Conservation (phyloP, 257 asterid species). For the Forsythia suspensa region DNA sequence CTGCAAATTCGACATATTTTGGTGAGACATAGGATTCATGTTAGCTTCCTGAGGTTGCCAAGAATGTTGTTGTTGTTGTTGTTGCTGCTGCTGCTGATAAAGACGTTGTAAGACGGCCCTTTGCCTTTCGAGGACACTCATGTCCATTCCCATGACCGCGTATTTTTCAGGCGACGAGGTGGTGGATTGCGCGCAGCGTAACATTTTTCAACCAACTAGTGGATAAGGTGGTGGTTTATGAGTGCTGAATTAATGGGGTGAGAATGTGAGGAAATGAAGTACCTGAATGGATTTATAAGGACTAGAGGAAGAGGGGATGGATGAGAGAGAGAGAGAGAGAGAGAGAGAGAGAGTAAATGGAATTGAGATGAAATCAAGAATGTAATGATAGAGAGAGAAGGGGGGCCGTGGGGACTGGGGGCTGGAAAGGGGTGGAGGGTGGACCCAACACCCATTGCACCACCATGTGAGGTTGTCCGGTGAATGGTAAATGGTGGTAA, state of each 20-base stretch:
- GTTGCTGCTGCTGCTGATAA: conserved; percentile 21
- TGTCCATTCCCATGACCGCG: conserved; percentile 28
- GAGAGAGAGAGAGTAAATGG: conserved; percentile 26
- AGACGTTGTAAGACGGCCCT: conserved; percentile 39
- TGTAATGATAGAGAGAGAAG: conserved; percentile 10
- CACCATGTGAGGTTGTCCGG: conserved; percentile 67
- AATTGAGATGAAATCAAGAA: conserved; percentile 18
- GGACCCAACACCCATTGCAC: conserved; percentile 49
- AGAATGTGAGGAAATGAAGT: conserved; percentile 23
- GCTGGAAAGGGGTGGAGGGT: conserved; percentile 40
- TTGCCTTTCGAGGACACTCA: conserved; percentile 57
- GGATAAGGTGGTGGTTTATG: conserved; percentile 6
- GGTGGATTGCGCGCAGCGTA: conserved; percentile 21
- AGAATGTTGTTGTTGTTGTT: neutral
- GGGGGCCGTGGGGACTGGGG: conserved; percentile 26
- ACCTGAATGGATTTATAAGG: conserved; percentile 16
- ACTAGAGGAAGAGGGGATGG: conserved; percentile 1
- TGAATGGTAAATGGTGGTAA: neutral
- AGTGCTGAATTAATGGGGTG: neutral
- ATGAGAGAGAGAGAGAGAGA: too few relatives aligned
- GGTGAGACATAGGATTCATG: conserved; percentile 7
- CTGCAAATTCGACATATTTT: neutral
- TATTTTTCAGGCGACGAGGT: conserved; percentile 21
- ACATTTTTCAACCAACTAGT: conserved; percentile 9
- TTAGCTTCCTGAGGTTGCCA: neutral